Percentiles rank a stretch among this genome's conserved stretches.
phyloP scores from a whole-genome alignment of 176 grass and related monocot genomes.

The Oropetium thomaeum region DNA sequence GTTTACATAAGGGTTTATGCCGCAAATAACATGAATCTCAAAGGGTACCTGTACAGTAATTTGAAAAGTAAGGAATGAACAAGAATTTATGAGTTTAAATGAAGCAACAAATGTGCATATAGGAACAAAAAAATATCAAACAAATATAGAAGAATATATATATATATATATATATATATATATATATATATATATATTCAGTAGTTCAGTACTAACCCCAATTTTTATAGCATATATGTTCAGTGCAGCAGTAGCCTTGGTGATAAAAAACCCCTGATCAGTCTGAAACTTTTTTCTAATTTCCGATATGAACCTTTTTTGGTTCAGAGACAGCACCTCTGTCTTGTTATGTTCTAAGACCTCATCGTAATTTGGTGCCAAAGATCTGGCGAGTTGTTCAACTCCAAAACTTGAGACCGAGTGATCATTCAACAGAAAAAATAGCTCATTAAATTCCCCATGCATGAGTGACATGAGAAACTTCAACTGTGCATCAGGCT shows the following conservation, averaged over 20 bases:
- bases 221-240: background rate
- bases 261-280: background rate
- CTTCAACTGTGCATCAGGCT: background rate
- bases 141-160: too few relatives aligned
- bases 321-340: background rate
- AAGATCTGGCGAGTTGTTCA: background rate
- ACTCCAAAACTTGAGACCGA: background rate
- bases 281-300: slow-evolving; percentile 1
- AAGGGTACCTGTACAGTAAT: background rate
- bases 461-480: background rate
- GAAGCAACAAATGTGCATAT: background rate
- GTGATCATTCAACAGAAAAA: background rate
- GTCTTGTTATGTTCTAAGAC: background rate
- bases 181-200: too few relatives aligned
- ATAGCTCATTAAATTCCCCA: background rate
- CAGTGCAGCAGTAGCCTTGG: background rate
- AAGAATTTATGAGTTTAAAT: background rate
- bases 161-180: too few relatives aligned
- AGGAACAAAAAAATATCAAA: background rate
- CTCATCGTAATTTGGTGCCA: background rate
- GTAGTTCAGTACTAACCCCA: background rate
- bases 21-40: slow-evolving; percentile 10
- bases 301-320: slow-evolving; percentile 14
- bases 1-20: slow-evolving; percentile 7
- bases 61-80: too few relatives aligned